Evolutionary conservation across 2,329 filamentous ascomycete species (phyloP).

Genomic region (Ceratocystis alfenasii): DNA sequence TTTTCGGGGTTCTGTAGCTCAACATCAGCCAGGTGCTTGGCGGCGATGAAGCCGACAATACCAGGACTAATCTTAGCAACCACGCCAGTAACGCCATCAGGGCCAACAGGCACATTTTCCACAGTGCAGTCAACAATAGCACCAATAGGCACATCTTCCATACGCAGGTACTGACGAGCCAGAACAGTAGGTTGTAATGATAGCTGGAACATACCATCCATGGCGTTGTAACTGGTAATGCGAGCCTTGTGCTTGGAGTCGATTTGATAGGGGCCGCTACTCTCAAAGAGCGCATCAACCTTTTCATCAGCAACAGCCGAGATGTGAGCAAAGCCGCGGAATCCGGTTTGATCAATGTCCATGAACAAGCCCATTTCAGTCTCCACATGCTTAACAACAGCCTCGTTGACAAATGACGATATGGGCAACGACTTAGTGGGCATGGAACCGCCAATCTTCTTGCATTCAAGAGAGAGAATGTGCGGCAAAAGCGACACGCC

Average conservation of each 20-base stretch:
- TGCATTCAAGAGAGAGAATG: slow-evolving; percentile 50
- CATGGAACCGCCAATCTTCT: slow-evolving; percentile 32
- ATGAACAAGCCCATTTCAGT: slow-evolving; percentile 70
- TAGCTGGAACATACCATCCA: slow-evolving; percentile 76
- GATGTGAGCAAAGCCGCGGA: slow-evolving; percentile 87
- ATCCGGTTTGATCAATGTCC: slow-evolving; percentile 49
- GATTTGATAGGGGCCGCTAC: slow-evolving; percentile 64
- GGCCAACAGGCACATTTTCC: slow-evolving; percentile 70
- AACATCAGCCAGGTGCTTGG: slow-evolving; percentile 79
- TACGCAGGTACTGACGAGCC: slow-evolving; percentile 77
- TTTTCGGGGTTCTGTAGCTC: slow-evolving; percentile 85
- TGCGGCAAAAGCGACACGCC: slow-evolving; percentile 85
- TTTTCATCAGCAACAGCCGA: slow-evolving; percentile 84
- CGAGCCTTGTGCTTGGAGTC: slow-evolving; percentile 70
- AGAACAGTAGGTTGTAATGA: slow-evolving; percentile 74
- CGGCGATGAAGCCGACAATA: slow-evolving; percentile 77
- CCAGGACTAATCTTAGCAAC: slow-evolving; percentile 76
- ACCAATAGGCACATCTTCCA: slow-evolving; percentile 79
- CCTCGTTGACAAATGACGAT: slow-evolving; percentile 65
- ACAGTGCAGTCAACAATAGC: slow-evolving; percentile 70
- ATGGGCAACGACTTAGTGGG: slow-evolving; percentile 53
- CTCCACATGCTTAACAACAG: slow-evolving; percentile 69
- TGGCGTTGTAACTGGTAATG: slow-evolving; percentile 71
- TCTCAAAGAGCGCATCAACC: slow-evolving; percentile 67
- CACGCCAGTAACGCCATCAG: slow-evolving; percentile 66